These are phyloP conservation scores for Hanseniaspora occidentalis DNA, from an alignment of 805 yeast genomes.

Conservation along the genomic window DNA sequence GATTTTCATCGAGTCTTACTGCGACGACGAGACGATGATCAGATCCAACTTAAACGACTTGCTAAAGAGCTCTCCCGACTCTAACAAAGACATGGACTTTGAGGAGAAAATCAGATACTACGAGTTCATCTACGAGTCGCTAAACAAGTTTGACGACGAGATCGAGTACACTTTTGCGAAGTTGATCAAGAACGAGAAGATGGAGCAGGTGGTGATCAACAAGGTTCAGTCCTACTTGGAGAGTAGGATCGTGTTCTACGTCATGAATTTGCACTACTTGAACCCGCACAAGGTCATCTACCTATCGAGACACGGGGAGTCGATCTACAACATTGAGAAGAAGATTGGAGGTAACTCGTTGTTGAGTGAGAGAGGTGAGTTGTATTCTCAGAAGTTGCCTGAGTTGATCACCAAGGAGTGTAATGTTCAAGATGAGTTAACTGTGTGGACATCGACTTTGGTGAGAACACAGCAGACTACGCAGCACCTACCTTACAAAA, in stretches of 20 bases:
- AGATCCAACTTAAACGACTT: conserved; percentile 75
- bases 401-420: conserved; percentile 38
- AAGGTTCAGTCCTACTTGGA: conserved; percentile 80
- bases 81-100: conserved; percentile 43
- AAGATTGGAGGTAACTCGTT: conserved; percentile 93
- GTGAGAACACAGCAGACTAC: conserved; percentile 91
- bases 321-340: conserved; percentile 82
- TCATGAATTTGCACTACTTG: conserved; percentile 80
- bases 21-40: conserved; percentile 71
- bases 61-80: conserved; percentile 76
- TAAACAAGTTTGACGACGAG: conserved; percentile 44
- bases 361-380: conserved; percentile 69
- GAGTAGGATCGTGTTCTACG: conserved; percentile 85
- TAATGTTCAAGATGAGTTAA: conserved; percentile 34
- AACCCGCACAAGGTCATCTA: conserved; percentile 77
- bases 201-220: conserved; percentile 74
- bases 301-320: conserved; percentile 94
- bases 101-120: conserved; percentile 57
- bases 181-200: conserved; percentile 50
- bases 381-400: conserved; percentile 74
- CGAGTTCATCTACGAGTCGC: conserved; percentile 63
- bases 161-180: conserved; percentile 67
- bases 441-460: conserved; percentile 93
- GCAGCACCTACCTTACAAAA: conserved; percentile 62
- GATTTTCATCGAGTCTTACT: conserved; percentile 84